Percentiles rank a stretch among this genome's conserved stretches.
phyloP scores from a whole-genome alignment of 1,284 basidiomycete species.

The Anthracocystis walkeri region DNA sequence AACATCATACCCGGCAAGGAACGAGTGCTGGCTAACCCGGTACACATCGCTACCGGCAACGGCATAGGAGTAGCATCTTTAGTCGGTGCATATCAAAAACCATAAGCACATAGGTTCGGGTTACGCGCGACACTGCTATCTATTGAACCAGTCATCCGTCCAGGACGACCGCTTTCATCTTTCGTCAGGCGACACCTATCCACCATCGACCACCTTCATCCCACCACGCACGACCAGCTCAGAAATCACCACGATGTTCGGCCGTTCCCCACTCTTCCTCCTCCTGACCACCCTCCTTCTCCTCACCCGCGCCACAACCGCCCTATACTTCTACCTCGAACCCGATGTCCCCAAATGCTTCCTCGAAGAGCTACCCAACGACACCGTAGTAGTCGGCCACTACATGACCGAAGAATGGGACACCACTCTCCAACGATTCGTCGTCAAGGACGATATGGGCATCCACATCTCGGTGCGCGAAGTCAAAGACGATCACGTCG shows the following conservation, averaged over 20 bases:
- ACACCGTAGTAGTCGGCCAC: slow-evolving; percentile 92
- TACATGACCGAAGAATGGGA: slow-evolving; percentile 85
- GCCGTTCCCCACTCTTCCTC: slow-evolving; percentile 8
- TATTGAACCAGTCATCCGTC: too few species aligned
- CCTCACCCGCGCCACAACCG: slow-evolving; percentile 20
- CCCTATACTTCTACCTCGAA: slow-evolving; percentile 71
- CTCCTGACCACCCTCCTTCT: slow-evolving; percentile 24
- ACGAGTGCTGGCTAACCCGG: too few species aligned
- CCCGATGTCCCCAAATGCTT: slow-evolving; percentile 77
- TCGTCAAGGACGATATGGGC: slow-evolving; percentile 81
- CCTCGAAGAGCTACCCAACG: slow-evolving; percentile 94
- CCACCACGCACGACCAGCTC: background rate
- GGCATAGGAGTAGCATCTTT: background rate
- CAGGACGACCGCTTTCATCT: too few species aligned
- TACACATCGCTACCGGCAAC: background rate
- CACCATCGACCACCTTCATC: background rate
- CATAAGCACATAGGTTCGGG: background rate
- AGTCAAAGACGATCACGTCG: slow-evolving; percentile 56
- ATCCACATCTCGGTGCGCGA: slow-evolving; percentile 83
- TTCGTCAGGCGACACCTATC: background rate
- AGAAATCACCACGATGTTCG: slow-evolving; percentile 20
- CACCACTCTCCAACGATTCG: slow-evolving; percentile 78
- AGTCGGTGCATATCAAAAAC: too few species aligned
- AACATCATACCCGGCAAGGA: too few species aligned
- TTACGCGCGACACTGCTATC: slow-evolving; percentile 4